Base-by-base conservation (phyloP, 768 basidiomycete genomes). In the Scleroderma citrinum region DNA sequence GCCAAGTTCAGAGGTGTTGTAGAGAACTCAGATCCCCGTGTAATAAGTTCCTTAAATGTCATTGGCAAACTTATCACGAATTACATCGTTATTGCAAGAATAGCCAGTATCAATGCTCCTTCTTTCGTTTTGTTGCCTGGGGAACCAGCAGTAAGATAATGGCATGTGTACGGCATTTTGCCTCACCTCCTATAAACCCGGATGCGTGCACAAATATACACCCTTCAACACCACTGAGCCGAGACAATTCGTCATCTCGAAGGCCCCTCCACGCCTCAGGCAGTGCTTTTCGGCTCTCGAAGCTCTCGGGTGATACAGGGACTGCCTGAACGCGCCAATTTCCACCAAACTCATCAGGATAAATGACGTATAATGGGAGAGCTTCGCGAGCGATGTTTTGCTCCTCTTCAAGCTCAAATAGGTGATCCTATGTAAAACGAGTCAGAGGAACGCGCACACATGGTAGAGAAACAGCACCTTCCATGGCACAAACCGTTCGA, bases 261-360 rank as follows among this genome's bases (percentile, higher is more conserved):
- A 92, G 68, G 6, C 96, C 96, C 53, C 94, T 78, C 96, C 96
- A 99, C 54, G 76, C 73, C 61, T 96, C 92, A 2, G 96, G 96
- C 35, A 99, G 72, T 2, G 92, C 83, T 68, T 95, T 96, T 26
- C 95, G 78, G 66, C 86, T 93, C 61, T 85, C 80, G 57, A 98
- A 99, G 62, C 86, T 89, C 56, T 89, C 87, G 1, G 88, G 72
- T 0, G 82, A 73, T 41, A 83, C 67, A 6, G 95, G 86, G 16
- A 99, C 88, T 7, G 95, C 94, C 63, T 98, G 95, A 39, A 99
- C 70, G 36, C 96, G 83, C 94, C 94, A 99, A 61, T 76, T 83
- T 6, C 72, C 76, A 38, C 56, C 73, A 1, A 71, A 73, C 63
- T 91, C 89, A 57, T 97, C 94, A 1, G 92, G 87, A 64, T 97